phyloP scores from a whole-genome alignment of 306 rosid species.

The Argentina anserina region DNA sequence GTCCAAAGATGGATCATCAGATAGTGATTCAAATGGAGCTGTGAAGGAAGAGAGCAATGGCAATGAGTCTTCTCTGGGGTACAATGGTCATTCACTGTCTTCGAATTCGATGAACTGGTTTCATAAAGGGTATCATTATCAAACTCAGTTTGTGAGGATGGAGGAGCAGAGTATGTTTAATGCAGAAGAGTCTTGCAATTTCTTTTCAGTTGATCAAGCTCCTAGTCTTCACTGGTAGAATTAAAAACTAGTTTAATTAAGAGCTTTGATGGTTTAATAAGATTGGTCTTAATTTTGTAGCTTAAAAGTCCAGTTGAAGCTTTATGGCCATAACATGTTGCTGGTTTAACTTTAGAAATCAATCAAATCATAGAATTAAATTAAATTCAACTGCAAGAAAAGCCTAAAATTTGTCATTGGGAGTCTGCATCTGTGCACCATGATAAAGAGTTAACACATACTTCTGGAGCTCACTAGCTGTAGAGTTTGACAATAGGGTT shows the following conservation, averaged over 20 bases:
- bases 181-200: constrained; percentile 47
- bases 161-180: constrained; percentile 50
- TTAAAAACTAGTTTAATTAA: constrained; percentile 7
- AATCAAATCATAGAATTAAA: not conserved
- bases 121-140: constrained; percentile 30
- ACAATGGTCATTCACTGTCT: constrained; percentile 29
- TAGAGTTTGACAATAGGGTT: not conserved
- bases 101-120: constrained; percentile 38
- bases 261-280: not conserved
- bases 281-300: constrained; percentile 5
- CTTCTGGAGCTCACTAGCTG: constrained; percentile 1
- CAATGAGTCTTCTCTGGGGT: constrained; percentile 33
- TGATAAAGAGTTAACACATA: not conserved
- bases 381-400: not conserved
- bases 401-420: not conserved
- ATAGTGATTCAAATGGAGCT: constrained; percentile 35
- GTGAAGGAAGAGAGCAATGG: constrained; percentile 39
- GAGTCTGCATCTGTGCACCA: not conserved
- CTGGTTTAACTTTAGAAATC: constrained; percentile 3
- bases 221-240: constrained; percentile 55
- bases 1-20: constrained; percentile 33
- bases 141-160: constrained; percentile 39
- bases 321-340: not conserved
- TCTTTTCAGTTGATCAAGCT: constrained; percentile 76
- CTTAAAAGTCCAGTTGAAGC: not conserved